Conservation (phyloP, 768 basidiomycete species). For the Lentinula lateritia region DNA sequence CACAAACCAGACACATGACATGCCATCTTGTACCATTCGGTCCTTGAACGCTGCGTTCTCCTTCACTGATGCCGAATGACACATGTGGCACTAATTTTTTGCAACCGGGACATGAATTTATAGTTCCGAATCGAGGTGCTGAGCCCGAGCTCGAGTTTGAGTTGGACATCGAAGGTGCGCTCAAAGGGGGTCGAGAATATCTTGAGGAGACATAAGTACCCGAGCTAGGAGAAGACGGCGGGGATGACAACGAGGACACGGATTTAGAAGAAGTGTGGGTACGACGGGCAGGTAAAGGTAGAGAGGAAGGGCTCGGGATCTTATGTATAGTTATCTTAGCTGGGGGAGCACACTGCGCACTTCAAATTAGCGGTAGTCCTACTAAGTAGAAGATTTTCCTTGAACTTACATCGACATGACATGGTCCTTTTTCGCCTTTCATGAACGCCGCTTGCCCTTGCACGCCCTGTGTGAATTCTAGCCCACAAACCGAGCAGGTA, state of each 20-base stretch:
- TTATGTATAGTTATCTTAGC: constrained; percentile 35
- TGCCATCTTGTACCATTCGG: constrained; percentile 84
- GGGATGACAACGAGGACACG: constrained; percentile 6
- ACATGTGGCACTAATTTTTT: constrained; percentile 68
- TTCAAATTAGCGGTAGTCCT: not conserved
- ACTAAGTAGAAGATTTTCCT: not conserved
- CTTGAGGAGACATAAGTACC: constrained; percentile 27
- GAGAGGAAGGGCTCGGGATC: constrained; percentile 9
- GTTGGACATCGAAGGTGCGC: constrained; percentile 27
- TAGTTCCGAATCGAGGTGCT: constrained; percentile 55
- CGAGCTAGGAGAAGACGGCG: constrained; percentile 14
- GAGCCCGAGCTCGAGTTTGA: not conserved
- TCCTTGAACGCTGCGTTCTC: constrained; percentile 46
- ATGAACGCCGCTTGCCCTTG: constrained; percentile 71
- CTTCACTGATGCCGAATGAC: constrained; percentile 66
- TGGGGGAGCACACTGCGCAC: constrained; percentile 38
- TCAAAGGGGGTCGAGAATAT: constrained; percentile 32
- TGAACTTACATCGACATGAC: constrained; percentile 53
- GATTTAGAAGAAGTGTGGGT: constrained; percentile 4
- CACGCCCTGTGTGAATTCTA: constrained; percentile 53
- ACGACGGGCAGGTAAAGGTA: not conserved
- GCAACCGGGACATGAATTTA: constrained; percentile 71
- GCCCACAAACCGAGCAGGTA: constrained; percentile 61
- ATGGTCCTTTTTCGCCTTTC: constrained; percentile 56
- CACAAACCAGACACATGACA: constrained; percentile 70